Evolutionary conservation across 2,329 filamentous ascomycete genomes (phyloP).

Genomic region (Pyrenophora tritici-repentis): DNA sequence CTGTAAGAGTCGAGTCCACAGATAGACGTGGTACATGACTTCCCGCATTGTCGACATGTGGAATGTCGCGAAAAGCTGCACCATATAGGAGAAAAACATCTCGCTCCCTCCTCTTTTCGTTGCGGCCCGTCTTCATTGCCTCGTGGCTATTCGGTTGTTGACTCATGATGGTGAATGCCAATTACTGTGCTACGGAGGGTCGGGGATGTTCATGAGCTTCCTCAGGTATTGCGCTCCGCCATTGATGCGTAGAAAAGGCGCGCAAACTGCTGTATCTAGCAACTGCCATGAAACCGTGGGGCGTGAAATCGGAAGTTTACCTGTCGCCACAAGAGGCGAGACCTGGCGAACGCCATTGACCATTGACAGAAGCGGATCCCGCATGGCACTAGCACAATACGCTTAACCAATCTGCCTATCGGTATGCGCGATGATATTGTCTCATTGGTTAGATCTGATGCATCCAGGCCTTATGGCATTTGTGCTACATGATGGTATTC

Average conservation of each 20-base stretch:
- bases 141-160: constrained; percentile 2
- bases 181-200: background rate
- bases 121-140: constrained; percentile 3
- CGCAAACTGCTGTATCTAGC: background rate
- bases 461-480: too few relatives aligned
- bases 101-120: constrained; percentile 31
- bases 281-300: constrained; percentile 1
- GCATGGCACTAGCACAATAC: constrained; percentile 4
- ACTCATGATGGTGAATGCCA: constrained; percentile 4
- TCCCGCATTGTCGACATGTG: constrained; percentile 19
- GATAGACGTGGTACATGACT: constrained; percentile 26
- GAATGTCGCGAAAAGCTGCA: constrained; percentile 31
- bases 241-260: background rate
- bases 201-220: background rate
- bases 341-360: background rate
- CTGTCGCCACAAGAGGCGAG: constrained; percentile 9
- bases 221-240: background rate
- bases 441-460: too few relatives aligned
- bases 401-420: background rate
- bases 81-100: constrained; percentile 36
- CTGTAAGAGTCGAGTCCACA: constrained; percentile 38
- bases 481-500: too few relatives aligned
- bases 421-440: too few relatives aligned
- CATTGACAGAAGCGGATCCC: background rate
- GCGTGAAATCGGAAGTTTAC: constrained; percentile 13